A percentile compares a stretch with the other conserved stretches of the same genome.
Evolutionary conservation across 1,139 yeast genomes (phyloP).

Genomic region (Blastobotrys petasosporus): DNA sequence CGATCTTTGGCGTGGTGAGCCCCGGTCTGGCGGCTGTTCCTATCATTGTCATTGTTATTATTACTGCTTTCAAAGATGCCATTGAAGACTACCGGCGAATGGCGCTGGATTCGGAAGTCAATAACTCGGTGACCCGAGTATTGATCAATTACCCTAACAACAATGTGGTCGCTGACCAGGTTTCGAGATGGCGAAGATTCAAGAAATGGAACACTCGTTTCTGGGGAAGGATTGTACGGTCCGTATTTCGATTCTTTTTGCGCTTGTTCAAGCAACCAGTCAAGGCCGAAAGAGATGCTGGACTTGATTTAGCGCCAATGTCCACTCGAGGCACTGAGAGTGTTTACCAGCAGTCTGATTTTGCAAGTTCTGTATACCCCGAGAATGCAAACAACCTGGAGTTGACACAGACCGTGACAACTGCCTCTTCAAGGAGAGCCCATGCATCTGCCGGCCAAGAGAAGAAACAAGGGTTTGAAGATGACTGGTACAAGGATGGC

Average conservation of each 20-base stretch:
- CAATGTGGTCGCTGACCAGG: constrained; percentile 62
- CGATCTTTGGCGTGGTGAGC: constrained; percentile 83
- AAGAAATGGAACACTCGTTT: constrained; percentile 43
- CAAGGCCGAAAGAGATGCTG: background rate
- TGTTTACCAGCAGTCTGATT: too few relatives aligned
- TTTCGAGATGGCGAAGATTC: constrained; percentile 60
- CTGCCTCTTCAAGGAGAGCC: background rate
- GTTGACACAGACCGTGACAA: background rate
- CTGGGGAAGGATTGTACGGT: constrained; percentile 2
- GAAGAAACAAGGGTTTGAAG: background rate
- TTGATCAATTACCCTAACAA: constrained; percentile 63
- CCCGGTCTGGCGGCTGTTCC: constrained; percentile 95
- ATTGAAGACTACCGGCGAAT: constrained; percentile 89
- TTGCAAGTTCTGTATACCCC: too few relatives aligned
- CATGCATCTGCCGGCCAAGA: background rate
- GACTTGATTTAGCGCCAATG: background rate
- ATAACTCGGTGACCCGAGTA: constrained; percentile 78
- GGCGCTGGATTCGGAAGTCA: constrained; percentile 71
- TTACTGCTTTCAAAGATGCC: constrained; percentile 91
- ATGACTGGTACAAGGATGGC: constrained; percentile 7
- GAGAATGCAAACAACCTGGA: background rate
- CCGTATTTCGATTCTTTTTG: background rate
- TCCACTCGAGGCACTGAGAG: too few relatives aligned
- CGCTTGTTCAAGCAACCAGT: constrained; percentile 7
- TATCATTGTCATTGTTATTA: constrained; percentile 79